Conservation (phyloP, 2,329 filamentous ascomycete species). For the Clonostachys solani region DNA sequence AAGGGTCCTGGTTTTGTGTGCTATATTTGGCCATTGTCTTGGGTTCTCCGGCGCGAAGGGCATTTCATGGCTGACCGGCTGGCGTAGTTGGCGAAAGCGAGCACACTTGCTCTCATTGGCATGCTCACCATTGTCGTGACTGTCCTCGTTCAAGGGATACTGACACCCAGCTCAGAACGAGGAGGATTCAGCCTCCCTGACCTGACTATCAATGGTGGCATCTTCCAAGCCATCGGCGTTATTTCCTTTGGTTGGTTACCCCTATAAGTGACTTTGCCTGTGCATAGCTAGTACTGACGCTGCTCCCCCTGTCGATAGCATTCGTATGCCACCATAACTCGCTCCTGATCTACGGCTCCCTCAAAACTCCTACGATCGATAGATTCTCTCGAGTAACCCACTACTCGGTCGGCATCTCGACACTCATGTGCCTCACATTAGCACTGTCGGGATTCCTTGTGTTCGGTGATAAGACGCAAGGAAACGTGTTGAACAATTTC, state of each 20-base stretch:
- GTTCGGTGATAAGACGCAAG: slow-evolving; percentile 86
- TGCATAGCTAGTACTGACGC: neutral
- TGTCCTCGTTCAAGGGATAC: slow-evolving; percentile 77
- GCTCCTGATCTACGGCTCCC: slow-evolving; percentile 92
- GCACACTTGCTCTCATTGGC: slow-evolving; percentile 85
- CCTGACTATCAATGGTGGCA: slow-evolving; percentile 76
- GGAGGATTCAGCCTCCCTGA: slow-evolving; percentile 68
- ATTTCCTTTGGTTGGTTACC: slow-evolving; percentile 81
- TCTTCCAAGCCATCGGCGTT: slow-evolving; percentile 95
- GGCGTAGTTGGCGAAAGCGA: slow-evolving; percentile 84
- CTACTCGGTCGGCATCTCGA: slow-evolving; percentile 84
- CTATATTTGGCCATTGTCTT: neutral
- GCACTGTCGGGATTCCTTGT: slow-evolving; percentile 86
- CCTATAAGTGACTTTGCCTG: neutral
- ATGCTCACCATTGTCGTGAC: slow-evolving; percentile 89
- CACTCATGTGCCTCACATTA: slow-evolving; percentile 87
- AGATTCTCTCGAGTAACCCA: slow-evolving; percentile 92
- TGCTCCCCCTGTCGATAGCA: slow-evolving; percentile 25
- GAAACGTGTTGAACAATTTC: slow-evolving; percentile 98
- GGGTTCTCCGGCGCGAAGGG: neutral
- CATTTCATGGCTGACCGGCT: neutral
- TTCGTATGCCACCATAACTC: slow-evolving; percentile 88
- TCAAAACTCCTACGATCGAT: slow-evolving; percentile 91
- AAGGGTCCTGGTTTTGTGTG: neutral
- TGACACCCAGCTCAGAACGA: slow-evolving; percentile 66